Conservation (phyloP, 768 basidiomycete genomes). For the Chalciporus sphaerocephalus region DNA sequence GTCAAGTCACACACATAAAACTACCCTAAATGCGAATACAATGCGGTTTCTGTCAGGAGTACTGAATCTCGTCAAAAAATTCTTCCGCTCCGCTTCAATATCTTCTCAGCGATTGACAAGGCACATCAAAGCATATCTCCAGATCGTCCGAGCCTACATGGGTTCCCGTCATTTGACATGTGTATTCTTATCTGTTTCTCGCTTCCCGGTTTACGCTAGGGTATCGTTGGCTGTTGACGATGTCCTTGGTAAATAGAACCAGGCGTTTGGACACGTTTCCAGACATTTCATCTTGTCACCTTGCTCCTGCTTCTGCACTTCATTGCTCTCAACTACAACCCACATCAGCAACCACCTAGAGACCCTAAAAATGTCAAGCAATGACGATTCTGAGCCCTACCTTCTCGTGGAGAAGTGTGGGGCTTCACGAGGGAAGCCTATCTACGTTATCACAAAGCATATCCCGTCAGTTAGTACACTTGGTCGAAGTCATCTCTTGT, state of each 20-base stretch:
- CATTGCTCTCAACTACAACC: constrained; percentile 13
- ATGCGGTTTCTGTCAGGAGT: constrained; percentile 13
- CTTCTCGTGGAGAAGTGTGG: constrained; percentile 42
- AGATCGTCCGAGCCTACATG: constrained; percentile 6
- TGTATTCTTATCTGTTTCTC: constrained; percentile 30
- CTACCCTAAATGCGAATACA: constrained; percentile 24
- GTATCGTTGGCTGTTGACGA: constrained; percentile 23
- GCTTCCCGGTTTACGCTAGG: constrained; percentile 26
- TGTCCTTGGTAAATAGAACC: constrained; percentile 29
- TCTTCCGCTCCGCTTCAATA: constrained; percentile 16
- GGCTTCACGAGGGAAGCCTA: constrained; percentile 38
- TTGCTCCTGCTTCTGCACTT: constrained; percentile 24
- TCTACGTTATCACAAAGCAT: constrained; percentile 41
- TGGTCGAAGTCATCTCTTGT: constrained; percentile 6
- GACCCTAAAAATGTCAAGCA: constrained; percentile 20
- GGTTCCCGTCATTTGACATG: constrained; percentile 22
- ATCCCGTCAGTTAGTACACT: constrained; percentile 34
- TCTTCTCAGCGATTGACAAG: constrained; percentile 18
- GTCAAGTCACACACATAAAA: constrained; percentile 13
- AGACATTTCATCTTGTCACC: not conserved
- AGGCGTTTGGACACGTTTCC: constrained; percentile 25
- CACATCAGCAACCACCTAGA: constrained; percentile 8
- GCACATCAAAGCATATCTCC: constrained; percentile 24
- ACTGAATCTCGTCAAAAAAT: constrained; percentile 7
- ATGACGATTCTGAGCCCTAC: constrained; percentile 28